Conservation (phyloP, 1,284 basidiomycete genomes). For the Microbotryum silenes-acaulis region DNA sequence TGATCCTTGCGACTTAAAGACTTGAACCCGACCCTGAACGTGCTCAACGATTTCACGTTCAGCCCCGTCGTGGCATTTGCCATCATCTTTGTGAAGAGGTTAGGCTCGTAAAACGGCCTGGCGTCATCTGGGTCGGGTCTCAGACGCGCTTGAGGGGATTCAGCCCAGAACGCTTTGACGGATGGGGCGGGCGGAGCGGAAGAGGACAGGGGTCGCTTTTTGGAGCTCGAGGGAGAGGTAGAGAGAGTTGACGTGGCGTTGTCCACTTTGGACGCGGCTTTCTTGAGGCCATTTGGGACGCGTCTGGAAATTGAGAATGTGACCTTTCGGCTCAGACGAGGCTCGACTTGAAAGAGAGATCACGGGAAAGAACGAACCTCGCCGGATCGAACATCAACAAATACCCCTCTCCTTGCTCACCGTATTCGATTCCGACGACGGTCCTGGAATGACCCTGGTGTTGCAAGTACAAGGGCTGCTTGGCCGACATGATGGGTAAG, state of each 20-base stretch:
- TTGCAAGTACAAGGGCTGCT: constrained; percentile 36
- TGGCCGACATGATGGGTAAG: constrained; percentile 3
- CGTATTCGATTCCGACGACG: constrained; percentile 34
- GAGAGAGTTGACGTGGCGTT: background rate
- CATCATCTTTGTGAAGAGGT: background rate
- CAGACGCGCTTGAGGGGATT: constrained; percentile 2
- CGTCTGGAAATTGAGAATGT: background rate
- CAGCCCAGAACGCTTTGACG: too few relatives aligned
- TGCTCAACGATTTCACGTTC: constrained; percentile 22
- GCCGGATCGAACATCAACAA: constrained; percentile 36
- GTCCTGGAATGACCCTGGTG: constrained; percentile 36
- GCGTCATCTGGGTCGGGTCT: background rate
- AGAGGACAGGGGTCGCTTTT: background rate
- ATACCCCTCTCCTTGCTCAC: constrained; percentile 11
- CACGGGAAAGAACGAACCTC: constrained; percentile 21
- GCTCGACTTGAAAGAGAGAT: background rate
- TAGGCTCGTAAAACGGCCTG: background rate
- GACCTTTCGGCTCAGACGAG: background rate
- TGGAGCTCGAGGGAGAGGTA: background rate
- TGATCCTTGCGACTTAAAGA: constrained; percentile 30
- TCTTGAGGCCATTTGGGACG: background rate
- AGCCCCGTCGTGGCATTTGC: background rate
- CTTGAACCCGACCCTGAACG: constrained; percentile 32
- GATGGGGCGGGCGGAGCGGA: background rate
- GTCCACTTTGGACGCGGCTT: background rate